Percentiles rank a stretch among this genome's conserved stretches.
Evolutionary conservation across 192 early-diverging fungal genomes (phyloP).

Genomic region (Gigaspora rosea): DNA sequence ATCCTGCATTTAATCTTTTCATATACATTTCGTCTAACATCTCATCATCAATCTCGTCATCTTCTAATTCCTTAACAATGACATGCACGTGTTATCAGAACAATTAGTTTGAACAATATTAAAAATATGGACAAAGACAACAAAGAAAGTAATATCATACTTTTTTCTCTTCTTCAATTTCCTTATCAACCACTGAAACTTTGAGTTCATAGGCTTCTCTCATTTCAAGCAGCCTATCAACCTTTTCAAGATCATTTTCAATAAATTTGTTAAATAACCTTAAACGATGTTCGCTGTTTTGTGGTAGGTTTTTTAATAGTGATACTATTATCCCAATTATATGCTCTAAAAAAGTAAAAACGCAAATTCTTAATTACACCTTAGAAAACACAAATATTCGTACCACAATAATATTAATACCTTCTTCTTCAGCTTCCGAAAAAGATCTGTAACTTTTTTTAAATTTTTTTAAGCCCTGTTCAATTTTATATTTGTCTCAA

Average conservation of each 20-base stretch:
- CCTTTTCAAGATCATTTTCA: conserved; percentile 75
- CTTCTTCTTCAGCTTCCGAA: conserved; percentile 81
- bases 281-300: conserved; percentile 60
- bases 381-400: neutral
- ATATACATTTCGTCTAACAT: conserved; percentile 67
- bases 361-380: neutral
- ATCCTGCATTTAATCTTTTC: conserved; percentile 70
- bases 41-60: conserved; percentile 61
- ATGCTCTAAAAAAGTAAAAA: conserved; percentile 60
- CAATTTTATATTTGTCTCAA: neutral
- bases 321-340: conserved; percentile 80
- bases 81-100: too few species aligned
- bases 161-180: conserved; percentile 54
- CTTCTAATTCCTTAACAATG: conserved; percentile 33
- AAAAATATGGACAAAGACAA: neutral
- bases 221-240: conserved; percentile 83
- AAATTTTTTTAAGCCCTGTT: conserved; percentile 68
- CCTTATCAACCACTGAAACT: conserved; percentile 56
- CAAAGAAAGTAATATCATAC: neutral
- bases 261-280: conserved; percentile 84
- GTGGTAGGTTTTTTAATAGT: conserved; percentile 68
- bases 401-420: conserved; percentile 34
- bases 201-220: conserved; percentile 67
- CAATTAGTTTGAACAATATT: neutral
- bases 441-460: conserved; percentile 78